Base-by-base conservation (phyloP, 1,284 basidiomycete species). In the Kalmanozyma brasiliensis region DNA sequence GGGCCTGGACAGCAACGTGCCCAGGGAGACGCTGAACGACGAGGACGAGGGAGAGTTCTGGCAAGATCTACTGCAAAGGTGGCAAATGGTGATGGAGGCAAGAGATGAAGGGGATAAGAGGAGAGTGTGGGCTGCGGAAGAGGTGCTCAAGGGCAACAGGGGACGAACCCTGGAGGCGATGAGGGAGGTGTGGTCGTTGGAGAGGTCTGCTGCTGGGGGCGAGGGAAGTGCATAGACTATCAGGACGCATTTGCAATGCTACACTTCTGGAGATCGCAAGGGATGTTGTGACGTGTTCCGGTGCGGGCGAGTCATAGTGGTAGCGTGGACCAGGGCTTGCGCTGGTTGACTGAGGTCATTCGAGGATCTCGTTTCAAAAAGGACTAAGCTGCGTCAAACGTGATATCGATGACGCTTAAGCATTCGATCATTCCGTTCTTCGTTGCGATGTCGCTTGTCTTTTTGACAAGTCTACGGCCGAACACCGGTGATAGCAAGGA, bases 401-500 rank as follows among this genome's bases (percentile, higher is more conserved):
- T n/a, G n/a, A n/a, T n/a, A n/a, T n/a, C n/a, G n/a, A n/a, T n/a
- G n/a, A n/a, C n/a, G n/a, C n/a, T n/a, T n/a, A n/a, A n/a, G n/a
- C n/a, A n/a, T n/a, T n/a, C n/a, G n/a, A n/a, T n/a, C n/a, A n/a
- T n/a, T n/a, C n/a, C n/a, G n/a, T n/a, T n/a, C n/a, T n/a, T n/a
- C n/a, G n/a, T n/a, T n/a, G n/a, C n/a, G n/a, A n/a, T n/a, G n/a
- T n/a, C n/a, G n/a, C n/a, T n/a, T n/a, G n/a, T n/a, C n/a, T n/a
- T n/a, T n/a, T n/a, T n/a, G n/a, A n/a, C n/a, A n/a, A n/a, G n/a
- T n/a, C n/a, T n/a, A n/a, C 17, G 61, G 52, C 24, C 52, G 51
- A 13, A 57, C 34, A 11, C 67, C 67, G 5, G 67, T 71, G n/a
- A 62, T 53, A 2, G 62, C 67, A 2, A 71, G 43, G 19, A 71